Evolutionary conservation across 108 stramenopile species (phyloP), one percentile per base, ranked within the genome.

Genomic region (Stephanodiscus minutulus): DNA sequence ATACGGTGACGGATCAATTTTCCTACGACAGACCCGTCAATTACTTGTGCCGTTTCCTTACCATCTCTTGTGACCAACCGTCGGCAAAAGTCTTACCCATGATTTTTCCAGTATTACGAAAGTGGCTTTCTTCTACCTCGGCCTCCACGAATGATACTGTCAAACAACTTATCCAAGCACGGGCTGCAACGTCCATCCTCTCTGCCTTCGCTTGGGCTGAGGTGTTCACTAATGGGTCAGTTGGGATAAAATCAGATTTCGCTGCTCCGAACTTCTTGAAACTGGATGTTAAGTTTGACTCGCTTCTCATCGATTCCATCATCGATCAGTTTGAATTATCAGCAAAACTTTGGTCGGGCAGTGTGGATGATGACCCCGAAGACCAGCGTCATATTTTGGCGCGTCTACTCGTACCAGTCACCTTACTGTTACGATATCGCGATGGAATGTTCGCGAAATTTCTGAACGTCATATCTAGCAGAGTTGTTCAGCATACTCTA

Each of bases 161-260:
- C 21, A 76, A 61, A 41, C 64, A 64, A 48, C 33, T 77, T 4
- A 47, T 81, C 9, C 63, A 71, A 20, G 61, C 74, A 33, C 56
- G 79, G 27, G 74, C 79, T 15, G 74, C 79, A 37, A 24, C 70
- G 7, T 76, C 79, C 12, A 76, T 81, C 35, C 46, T 81, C 9
- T 69, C 79, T 7, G 75, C 79, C 35, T 81, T 81, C 50, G 48
- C 69, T 35, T 78, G 58, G 70, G 66, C 72, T 29, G 77, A 78
- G 44, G 57, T 71, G 20, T n/a, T 59, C 29, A 57, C 57, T 17
- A 7, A 48, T 41, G 25, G 37, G 27, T 21, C 36, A 18, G 15
- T 25, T 10, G 5, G 28, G 33, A 54, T 53, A 28, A 33, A 57
- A 3, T n/a, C 24, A 57, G 44, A 61, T 21, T 36, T 50, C 39